Percentiles rank a stretch among this genome's conserved stretches.
Conservation (phyloP, 306 rosid species). For the Lathyrus tuberosus region DNA sequence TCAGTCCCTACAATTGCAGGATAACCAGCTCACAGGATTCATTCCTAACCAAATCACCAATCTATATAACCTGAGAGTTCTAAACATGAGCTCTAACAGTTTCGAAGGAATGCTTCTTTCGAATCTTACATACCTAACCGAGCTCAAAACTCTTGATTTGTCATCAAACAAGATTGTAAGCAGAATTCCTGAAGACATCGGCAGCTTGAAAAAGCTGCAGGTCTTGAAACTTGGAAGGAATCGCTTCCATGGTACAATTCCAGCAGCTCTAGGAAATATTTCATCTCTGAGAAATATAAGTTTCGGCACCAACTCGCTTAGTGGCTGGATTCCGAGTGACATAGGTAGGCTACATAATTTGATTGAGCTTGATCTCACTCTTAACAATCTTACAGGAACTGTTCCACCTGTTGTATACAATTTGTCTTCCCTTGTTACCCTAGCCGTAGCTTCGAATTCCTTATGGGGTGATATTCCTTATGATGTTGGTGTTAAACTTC, state of each 20-base stretch:
- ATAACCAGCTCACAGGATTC: conserved; percentile 52
- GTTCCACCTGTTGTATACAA: conserved; percentile 58
- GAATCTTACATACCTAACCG: conserved; percentile 46
- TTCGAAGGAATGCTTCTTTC: conserved; percentile 53
- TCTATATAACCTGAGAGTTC: conserved; percentile 47
- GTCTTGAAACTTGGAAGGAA: conserved; percentile 57
- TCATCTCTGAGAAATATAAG: conserved; percentile 56
- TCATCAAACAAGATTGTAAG: conserved; percentile 51
- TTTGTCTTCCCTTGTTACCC: conserved; percentile 56
- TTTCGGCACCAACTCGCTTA: conserved; percentile 61
- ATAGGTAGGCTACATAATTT: conserved; percentile 55
- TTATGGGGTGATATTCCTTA: conserved; percentile 72
- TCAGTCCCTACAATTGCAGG: conserved; percentile 51
- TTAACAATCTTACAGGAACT: conserved; percentile 62
- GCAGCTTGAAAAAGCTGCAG: conserved; percentile 51
- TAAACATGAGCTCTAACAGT: conserved; percentile 60
- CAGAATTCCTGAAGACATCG: conserved; percentile 47
- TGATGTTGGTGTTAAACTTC: conserved; percentile 58
- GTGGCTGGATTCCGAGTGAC: conserved; percentile 59
- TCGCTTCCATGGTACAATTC: conserved; percentile 53
- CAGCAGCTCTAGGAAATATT: conserved; percentile 58
- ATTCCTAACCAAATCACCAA: conserved; percentile 58
- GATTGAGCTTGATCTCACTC: conserved; percentile 56
- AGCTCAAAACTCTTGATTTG: conserved; percentile 58
- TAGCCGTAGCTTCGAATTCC: conserved; percentile 63